Evolutionary conservation across 2,329 filamentous ascomycete genomes (phyloP).

Genomic region (Elsinoe fawcettii): DNA sequence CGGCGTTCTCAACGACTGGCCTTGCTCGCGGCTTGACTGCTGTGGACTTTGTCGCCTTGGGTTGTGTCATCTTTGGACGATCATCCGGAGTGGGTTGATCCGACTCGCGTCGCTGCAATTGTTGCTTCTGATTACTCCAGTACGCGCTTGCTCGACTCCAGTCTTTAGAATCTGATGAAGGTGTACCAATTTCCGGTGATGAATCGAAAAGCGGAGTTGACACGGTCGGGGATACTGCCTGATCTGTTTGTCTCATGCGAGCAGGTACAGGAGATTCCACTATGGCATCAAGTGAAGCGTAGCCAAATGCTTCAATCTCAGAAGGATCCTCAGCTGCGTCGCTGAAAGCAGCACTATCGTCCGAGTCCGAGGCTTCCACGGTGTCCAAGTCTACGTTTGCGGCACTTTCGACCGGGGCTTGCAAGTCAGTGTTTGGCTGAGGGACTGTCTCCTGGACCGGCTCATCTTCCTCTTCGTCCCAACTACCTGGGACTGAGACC

Average conservation of each 20-base stretch:
- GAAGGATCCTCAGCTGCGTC: slow-evolving; percentile 69
- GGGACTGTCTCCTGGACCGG: neutral
- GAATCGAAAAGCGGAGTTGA: slow-evolving; percentile 10
- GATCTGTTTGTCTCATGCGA: slow-evolving; percentile 24
- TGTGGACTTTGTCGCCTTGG: slow-evolving; percentile 8
- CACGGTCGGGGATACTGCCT: slow-evolving; percentile 12
- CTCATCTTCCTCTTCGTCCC: slow-evolving; percentile 17
- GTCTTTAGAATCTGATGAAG: slow-evolving; percentile 23
- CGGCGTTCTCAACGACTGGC: slow-evolving; percentile 1
- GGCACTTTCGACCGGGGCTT: slow-evolving; percentile 3
- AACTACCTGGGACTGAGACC: slow-evolving; percentile 16
- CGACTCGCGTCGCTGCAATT: slow-evolving; percentile 53
- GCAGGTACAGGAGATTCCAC: slow-evolving; percentile 49
- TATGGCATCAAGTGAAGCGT: slow-evolving; percentile 65
- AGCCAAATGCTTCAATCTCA: slow-evolving; percentile 58
- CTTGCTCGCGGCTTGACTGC: slow-evolving; percentile 35
- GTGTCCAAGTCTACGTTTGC: slow-evolving; percentile 15
- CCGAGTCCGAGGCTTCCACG: slow-evolving; percentile 25
- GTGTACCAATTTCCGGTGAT: slow-evolving; percentile 13
- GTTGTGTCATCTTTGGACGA: slow-evolving; percentile 19
- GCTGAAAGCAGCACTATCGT: slow-evolving; percentile 58
- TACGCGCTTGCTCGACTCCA: slow-evolving; percentile 64
- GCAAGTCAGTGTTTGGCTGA: neutral
- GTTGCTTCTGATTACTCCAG: slow-evolving; percentile 60
- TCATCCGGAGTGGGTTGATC: slow-evolving; percentile 28